Evolutionary conservation across 192 early-diverging fungal species (phyloP).

Genomic region (Coemansia sp.): DNA sequence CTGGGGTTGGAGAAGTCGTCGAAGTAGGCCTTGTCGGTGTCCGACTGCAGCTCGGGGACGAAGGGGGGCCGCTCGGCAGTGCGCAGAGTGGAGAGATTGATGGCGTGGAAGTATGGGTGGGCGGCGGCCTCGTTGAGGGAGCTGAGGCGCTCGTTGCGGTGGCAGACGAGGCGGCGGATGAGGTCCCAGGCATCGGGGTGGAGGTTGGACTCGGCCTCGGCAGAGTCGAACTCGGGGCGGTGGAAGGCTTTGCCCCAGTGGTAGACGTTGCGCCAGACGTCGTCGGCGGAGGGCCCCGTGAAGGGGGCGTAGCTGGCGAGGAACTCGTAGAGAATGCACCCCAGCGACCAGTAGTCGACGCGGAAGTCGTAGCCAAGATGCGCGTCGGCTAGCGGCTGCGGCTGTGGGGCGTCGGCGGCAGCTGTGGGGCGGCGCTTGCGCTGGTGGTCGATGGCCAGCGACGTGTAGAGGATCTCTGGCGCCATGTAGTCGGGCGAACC

Average conservation of each 20-base stretch:
- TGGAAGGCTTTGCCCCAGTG: conserved; percentile 76
- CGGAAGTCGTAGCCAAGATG: conserved; percentile 67
- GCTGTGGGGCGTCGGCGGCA: too few relatives aligned
- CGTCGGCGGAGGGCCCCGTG: conserved; percentile 63
- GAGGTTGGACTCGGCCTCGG: conserved; percentile 77
- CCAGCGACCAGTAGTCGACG: conserved; percentile 77
- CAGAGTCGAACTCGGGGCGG: conserved; percentile 74
- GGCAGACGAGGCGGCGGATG: conserved; percentile 61
- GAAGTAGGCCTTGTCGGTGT: conserved; percentile 83
- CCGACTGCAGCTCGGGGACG: conserved; percentile 69
- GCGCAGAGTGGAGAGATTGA: conserved; percentile 60
- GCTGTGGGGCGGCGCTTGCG: conserved; percentile 32
- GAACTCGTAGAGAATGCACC: conserved; percentile 78
- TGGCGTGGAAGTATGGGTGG: conserved; percentile 62
- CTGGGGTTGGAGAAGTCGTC: conserved; percentile 70
- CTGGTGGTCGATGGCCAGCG: conserved; percentile 48
- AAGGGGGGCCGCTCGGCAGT: conserved; percentile 70
- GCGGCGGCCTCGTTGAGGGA: conserved; percentile 58
- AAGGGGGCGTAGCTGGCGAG: conserved; percentile 76
- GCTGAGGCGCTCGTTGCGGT: conserved; percentile 55
- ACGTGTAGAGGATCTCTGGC: conserved; percentile 73
- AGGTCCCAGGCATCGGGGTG: conserved; percentile 77
- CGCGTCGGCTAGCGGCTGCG: conserved; percentile 72
- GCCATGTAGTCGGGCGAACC: conserved; percentile 96
- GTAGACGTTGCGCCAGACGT: conserved; percentile 85